These are phyloP conservation scores for Alternaria rosae DNA, from an alignment of 2,329 filamentous ascomycete species.

Conservation along the genomic window DNA sequence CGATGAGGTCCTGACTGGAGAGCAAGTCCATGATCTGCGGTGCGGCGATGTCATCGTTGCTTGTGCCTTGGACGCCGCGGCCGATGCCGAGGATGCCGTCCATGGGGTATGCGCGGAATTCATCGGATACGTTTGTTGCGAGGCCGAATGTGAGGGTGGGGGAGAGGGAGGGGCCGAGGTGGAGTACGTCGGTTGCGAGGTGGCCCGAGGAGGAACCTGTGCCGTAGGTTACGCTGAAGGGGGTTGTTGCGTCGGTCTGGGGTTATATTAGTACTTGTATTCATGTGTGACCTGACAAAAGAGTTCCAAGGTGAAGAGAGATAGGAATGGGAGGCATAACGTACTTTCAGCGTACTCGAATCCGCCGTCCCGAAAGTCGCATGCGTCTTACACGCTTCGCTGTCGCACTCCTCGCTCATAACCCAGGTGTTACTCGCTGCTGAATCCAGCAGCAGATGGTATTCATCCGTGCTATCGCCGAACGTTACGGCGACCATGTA, in stretches of 20 bases:
- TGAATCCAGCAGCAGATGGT: conserved; percentile 63
- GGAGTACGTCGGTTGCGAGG: conserved; percentile 71
- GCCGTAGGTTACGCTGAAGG: conserved; percentile 77
- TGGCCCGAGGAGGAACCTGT: conserved; percentile 75
- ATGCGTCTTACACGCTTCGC: conserved; percentile 72
- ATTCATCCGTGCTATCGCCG: conserved; percentile 58
- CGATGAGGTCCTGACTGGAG: conserved; percentile 62
- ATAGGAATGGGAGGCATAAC: not conserved
- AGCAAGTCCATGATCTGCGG: conserved; percentile 74
- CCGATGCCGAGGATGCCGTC: conserved; percentile 87
- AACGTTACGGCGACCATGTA: conserved; percentile 62
- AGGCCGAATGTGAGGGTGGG: conserved; percentile 74
- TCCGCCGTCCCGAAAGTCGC: conserved; percentile 71
- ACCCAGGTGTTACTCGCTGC: conserved; percentile 78
- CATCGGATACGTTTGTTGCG: conserved; percentile 72
- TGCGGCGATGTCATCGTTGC: conserved; percentile 54
- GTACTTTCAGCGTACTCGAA: conserved; percentile 67
- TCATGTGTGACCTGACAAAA: too few species aligned
- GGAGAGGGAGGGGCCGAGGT: conserved; percentile 70
- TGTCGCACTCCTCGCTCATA: conserved; percentile 74
- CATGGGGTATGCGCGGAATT: conserved; percentile 81
- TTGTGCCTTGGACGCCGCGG: conserved; percentile 55
- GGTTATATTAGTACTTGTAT: not conserved
- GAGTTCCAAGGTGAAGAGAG: not conserved
- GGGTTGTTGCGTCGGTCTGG: conserved; percentile 54